Percentiles rank a stretch among this genome's conserved stretches.
Conservation (phyloP, 257 asterid genomes). For the Cordia subcordata region DNA sequence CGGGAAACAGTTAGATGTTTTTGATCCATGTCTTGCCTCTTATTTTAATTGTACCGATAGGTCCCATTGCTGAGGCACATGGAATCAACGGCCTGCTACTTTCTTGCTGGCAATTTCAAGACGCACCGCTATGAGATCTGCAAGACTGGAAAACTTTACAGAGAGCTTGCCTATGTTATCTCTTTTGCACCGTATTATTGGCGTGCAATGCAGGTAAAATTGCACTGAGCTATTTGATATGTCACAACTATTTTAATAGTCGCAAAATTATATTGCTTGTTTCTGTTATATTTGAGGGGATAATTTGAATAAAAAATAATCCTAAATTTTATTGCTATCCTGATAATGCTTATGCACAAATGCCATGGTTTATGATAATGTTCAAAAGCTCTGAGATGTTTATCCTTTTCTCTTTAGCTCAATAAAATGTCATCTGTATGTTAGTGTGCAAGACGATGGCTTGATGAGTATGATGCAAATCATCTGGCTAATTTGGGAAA, state of each 20-base stretch:
- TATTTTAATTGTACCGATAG: slow-evolving; percentile 21
- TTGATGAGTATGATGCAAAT: slow-evolving; percentile 60
- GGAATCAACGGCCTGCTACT: slow-evolving; percentile 88
- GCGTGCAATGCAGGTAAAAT: slow-evolving; percentile 94
- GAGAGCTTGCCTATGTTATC: slow-evolving; percentile 81
- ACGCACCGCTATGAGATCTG: slow-evolving; percentile 58
- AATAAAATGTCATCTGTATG: background rate
- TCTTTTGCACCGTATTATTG: slow-evolving; percentile 94
- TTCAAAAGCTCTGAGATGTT: background rate
- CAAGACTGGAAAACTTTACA: slow-evolving; percentile 67
- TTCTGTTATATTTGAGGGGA: too few relatives aligned
- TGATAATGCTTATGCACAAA: background rate
- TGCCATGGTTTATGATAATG: background rate
- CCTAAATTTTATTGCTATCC: too few relatives aligned
- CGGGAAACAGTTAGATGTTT: too few relatives aligned
- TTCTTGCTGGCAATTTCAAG: slow-evolving; percentile 70
- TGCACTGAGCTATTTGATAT: background rate
- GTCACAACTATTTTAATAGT: too few relatives aligned
- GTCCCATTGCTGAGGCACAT: slow-evolving; percentile 81
- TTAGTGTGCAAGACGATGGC: slow-evolving; percentile 89
- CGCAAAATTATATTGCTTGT: too few relatives aligned
- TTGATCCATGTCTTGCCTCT: background rate
- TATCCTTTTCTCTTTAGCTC: background rate
- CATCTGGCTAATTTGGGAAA: slow-evolving; percentile 86
- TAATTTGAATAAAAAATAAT: too few relatives aligned